Evolutionary conservation across 768 basidiomycete genomes (phyloP), one percentile per base, ranked within the genome.

Genomic region (Leucocoprinus birnbaumii): DNA sequence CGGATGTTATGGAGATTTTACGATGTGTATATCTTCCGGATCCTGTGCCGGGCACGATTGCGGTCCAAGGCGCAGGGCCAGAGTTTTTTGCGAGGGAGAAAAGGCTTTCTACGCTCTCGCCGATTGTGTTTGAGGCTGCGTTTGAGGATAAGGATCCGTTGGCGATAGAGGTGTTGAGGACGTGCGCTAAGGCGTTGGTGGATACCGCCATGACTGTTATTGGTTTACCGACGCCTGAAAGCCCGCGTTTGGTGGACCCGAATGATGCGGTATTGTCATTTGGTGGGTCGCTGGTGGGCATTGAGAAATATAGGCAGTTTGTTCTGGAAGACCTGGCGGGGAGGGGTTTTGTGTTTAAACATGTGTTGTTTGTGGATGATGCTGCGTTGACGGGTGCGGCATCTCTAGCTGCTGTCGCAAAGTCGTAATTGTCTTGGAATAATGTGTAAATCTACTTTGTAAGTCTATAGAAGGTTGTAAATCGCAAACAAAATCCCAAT

Each of bases 101-200:
- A 61, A 82, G 91, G 1, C 73, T 93, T 11, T 90, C 89, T 2
- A 78, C 81, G 34, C 83, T 92, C 16, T 73, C 85, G 3, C 89
- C 89, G 2, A 67, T 91, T 42, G 87, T 92, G n/a, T 93, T 94
- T 64, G 70, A 77, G 2, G 82, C 87, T 1, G 90, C 89, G 4
- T 90, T 91, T 68, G 77, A 83, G 40, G 78, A 87, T 44, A 66
- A 68, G 14, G 90, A 93, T 62, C 72, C 79, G 37, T 74, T 91
- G 26, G 90, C 90, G 1, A 60, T 85, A 45, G 72, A 72, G 25
- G 80, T 91, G 25, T 68, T 92, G 10, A 68, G 69, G 14, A 73
- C 65, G 0, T 80, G 80, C 47, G 80, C 87, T 2, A 64, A 69
- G 5, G 70, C 68, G 41, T 80, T 91, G 45, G 87, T 82, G 0